Evolutionary conservation across 2,329 filamentous ascomycete species (phyloP).

Genomic region (Colletotrichum zoysiae): DNA sequence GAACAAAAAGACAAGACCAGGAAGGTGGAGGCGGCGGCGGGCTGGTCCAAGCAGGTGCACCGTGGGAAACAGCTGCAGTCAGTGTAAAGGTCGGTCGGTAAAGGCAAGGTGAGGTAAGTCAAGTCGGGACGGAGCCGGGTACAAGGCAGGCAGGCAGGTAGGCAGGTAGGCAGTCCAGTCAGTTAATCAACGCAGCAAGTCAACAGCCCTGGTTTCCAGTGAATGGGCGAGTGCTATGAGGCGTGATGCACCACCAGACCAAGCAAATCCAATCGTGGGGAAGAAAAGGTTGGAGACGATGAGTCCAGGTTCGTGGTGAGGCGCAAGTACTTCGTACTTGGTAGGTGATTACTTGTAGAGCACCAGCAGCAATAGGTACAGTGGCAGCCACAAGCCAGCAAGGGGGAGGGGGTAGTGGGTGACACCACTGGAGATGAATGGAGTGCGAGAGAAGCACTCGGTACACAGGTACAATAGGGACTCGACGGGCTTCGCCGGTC

Average conservation of each 20-base stretch:
- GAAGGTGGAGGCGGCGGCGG: slow-evolving; percentile 38
- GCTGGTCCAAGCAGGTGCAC: slow-evolving; percentile 32
- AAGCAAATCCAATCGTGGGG: slow-evolving; percentile 27
- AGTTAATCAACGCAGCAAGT: background rate
- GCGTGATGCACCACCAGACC: slow-evolving; percentile 2
- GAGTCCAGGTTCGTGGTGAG: slow-evolving; percentile 5
- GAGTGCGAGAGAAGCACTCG: slow-evolving; percentile 24
- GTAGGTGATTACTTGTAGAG: background rate
- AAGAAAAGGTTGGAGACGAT: slow-evolving; percentile 24
- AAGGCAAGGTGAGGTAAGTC: slow-evolving; percentile 18
- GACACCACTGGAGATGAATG: slow-evolving; percentile 12
- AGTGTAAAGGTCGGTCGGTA: background rate
- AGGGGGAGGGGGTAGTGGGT: background rate
- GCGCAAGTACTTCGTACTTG: slow-evolving; percentile 16
- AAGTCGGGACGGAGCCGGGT: background rate
- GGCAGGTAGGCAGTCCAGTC: background rate
- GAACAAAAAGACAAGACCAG: slow-evolving; percentile 37
- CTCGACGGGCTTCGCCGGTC: background rate
- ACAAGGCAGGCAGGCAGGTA: slow-evolving; percentile 16
- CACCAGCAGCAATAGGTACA: background rate
- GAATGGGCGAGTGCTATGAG: background rate
- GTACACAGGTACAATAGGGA: background rate
- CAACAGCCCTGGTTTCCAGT: slow-evolving; percentile 3
- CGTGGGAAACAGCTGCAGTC: slow-evolving; percentile 8
- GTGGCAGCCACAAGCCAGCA: slow-evolving; percentile 17